Evolutionary conservation across 352 stramenopile genomes (phyloP).

Genomic region (Thalassiosira hispida): DNA sequence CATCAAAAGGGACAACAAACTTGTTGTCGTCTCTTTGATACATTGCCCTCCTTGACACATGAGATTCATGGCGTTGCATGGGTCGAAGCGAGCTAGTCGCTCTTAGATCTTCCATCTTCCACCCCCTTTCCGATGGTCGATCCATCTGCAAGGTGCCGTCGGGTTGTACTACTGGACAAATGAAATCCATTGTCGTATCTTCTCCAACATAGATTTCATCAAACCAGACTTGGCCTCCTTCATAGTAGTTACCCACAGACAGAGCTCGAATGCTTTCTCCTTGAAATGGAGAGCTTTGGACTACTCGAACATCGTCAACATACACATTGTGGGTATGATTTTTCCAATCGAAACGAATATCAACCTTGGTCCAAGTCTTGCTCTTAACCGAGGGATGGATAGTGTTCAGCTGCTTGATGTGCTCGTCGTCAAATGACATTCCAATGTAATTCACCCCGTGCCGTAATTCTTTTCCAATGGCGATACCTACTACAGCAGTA

Average conservation of each 20-base stretch:
- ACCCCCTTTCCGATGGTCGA: constrained; percentile 72
- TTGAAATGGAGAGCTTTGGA: constrained; percentile 79
- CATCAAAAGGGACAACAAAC: constrained; percentile 88
- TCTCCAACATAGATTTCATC: constrained; percentile 95
- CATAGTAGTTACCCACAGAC: constrained; percentile 52
- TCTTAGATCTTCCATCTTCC: constrained; percentile 63
- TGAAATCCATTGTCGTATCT: constrained; percentile 91
- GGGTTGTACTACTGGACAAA: constrained; percentile 83
- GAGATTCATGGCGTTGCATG: constrained; percentile 89
- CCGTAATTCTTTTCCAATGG: constrained; percentile 55
- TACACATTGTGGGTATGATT: constrained; percentile 87
- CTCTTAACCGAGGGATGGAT: constrained; percentile 64
- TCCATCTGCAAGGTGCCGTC: constrained; percentile 53
- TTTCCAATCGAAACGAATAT: constrained; percentile 91
- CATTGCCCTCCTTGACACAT: constrained; percentile 86
- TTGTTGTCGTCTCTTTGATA: constrained; percentile 86
- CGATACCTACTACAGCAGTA: constrained; percentile 54
- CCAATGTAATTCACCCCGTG: constrained; percentile 83
- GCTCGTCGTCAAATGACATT: constrained; percentile 54
- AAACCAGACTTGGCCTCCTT: constrained; percentile 86
- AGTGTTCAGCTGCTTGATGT: constrained; percentile 46
- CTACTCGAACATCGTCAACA: constrained; percentile 91
- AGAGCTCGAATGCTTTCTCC: constrained; percentile 46
- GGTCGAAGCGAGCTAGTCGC: constrained; percentile 54
- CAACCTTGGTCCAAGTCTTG: constrained; percentile 94